Percentiles rank a stretch among this genome's conserved stretches.
Conservation (phyloP, 768 basidiomycete genomes). For the Strobilomyces confusus region DNA sequence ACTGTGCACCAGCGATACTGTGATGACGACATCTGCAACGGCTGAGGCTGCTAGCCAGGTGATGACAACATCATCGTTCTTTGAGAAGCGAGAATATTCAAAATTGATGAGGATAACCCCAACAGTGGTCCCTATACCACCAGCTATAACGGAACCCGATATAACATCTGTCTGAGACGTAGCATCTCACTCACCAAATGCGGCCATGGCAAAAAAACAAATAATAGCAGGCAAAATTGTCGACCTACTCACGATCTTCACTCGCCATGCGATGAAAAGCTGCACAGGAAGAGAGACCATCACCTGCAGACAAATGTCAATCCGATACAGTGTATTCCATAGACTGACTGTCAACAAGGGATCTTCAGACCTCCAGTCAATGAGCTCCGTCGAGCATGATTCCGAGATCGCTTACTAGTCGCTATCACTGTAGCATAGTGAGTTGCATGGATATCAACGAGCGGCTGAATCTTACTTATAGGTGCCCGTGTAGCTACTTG, state of each 20-base stretch:
- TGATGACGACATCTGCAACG: conserved; percentile 41
- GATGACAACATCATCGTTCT: conserved; percentile 32
- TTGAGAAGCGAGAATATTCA: conserved; percentile 32
- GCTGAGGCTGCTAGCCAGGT: conserved; percentile 43
- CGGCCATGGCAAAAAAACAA: background rate
- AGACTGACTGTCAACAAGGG: conserved; percentile 42
- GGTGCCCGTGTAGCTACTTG: background rate
- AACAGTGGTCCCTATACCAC: conserved; percentile 33
- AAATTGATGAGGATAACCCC: conserved; percentile 27
- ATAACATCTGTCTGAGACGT: background rate
- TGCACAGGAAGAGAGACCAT: conserved; percentile 44
- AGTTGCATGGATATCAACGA: conserved; percentile 18
- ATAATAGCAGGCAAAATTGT: conserved; percentile 26
- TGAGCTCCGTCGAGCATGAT: background rate
- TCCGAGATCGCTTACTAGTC: conserved; percentile 6
- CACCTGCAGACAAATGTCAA: conserved; percentile 27
- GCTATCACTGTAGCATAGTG: conserved; percentile 7
- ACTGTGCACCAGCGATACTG: conserved; percentile 39
- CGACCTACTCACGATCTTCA: conserved; percentile 34
- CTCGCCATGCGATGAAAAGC: conserved; percentile 45
- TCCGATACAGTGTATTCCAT: background rate
- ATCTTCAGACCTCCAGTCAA: conserved; percentile 28
- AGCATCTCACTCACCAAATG: conserved; percentile 7
- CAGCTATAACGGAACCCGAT: conserved; percentile 20
- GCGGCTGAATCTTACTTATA: conserved; percentile 1